phyloP scores from a whole-genome alignment of 345 rosid genomes.

The Odontarrhena argentea region DNA sequence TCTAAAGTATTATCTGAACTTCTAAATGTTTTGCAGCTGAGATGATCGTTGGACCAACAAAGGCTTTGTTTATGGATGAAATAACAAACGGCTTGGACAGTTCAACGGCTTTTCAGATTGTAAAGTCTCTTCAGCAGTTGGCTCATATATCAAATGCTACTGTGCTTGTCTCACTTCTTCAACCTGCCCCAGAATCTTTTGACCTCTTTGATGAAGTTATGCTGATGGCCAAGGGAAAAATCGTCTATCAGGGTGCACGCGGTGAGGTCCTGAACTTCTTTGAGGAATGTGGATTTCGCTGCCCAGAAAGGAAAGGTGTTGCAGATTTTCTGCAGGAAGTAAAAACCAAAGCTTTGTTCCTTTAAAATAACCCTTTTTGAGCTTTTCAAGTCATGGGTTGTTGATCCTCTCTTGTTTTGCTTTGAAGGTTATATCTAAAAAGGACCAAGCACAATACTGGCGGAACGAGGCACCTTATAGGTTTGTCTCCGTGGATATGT shows the following conservation, averaged over 20 bases:
- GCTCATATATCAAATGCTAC: constrained; percentile 65
- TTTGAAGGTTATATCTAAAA: constrained; percentile 62
- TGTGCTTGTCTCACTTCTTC: constrained; percentile 71
- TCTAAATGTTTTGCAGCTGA: constrained; percentile 48
- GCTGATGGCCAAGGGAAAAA: constrained; percentile 68
- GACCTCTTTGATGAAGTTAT: constrained; percentile 75
- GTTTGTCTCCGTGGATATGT: constrained; percentile 59
- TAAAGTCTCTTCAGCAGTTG: constrained; percentile 65
- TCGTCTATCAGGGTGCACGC: constrained; percentile 79
- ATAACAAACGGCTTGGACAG: constrained; percentile 82
- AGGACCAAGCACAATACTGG: constrained; percentile 92
- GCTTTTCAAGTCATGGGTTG: constrained; percentile 13
- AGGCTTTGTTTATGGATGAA: constrained; percentile 68
- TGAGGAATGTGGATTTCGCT: constrained; percentile 64
- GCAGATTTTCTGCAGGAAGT: constrained; percentile 92
- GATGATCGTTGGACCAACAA: constrained; percentile 72
- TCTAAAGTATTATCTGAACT: constrained; percentile 2
- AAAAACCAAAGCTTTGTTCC: constrained; percentile 6
- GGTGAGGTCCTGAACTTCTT: constrained; percentile 64
- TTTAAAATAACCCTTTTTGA: not conserved
- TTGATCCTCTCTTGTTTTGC: constrained; percentile 16
- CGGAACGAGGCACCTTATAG: constrained; percentile 55
- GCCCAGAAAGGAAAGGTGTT: constrained; percentile 80
- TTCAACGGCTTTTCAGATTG: constrained; percentile 81
- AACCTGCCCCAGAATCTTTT: constrained; percentile 82